Percentiles rank a stretch among this genome's conserved stretches.
phyloP scores from a whole-genome alignment of 768 basidiomycete genomes.

The Naganishia randhawae region DNA sequence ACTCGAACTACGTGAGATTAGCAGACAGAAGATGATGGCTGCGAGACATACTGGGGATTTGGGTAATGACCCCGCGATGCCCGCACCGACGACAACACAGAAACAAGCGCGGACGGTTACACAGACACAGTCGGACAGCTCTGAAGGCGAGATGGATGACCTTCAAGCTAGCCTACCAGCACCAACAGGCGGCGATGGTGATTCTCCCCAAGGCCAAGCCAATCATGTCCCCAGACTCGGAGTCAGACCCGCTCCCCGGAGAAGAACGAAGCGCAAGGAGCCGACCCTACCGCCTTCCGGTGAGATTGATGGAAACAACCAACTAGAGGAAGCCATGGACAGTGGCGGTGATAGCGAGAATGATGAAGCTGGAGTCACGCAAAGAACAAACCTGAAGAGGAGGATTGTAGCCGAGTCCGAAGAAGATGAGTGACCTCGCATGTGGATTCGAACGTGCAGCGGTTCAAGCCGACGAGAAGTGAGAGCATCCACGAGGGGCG shows the following conservation, averaged over 20 bases:
- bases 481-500: no score
- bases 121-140: not conserved
- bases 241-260: not conserved
- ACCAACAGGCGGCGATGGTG: not conserved
- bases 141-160: not conserved
- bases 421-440: not conserved
- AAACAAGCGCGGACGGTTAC: not conserved
- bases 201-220: not conserved
- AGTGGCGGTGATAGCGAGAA: not conserved
- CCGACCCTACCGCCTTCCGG: not conserved
- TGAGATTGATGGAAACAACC: not conserved
- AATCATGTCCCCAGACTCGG: not conserved
- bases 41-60: not conserved
- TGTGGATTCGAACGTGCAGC: no score
- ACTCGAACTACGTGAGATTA: constrained; percentile 37
- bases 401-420: not conserved
- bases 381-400: not conserved
- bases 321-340: not conserved
- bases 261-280: not conserved
- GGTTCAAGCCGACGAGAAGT: no score
- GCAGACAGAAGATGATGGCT: constrained; percentile 35
- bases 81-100: not conserved
- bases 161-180: not conserved
- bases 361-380: not conserved
- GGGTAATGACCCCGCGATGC: not conserved